Percentiles rank a stretch among this genome's conserved stretches.
Conservation (phyloP, 2,329 filamentous ascomycete species). For the Fusarium subglutinans region DNA sequence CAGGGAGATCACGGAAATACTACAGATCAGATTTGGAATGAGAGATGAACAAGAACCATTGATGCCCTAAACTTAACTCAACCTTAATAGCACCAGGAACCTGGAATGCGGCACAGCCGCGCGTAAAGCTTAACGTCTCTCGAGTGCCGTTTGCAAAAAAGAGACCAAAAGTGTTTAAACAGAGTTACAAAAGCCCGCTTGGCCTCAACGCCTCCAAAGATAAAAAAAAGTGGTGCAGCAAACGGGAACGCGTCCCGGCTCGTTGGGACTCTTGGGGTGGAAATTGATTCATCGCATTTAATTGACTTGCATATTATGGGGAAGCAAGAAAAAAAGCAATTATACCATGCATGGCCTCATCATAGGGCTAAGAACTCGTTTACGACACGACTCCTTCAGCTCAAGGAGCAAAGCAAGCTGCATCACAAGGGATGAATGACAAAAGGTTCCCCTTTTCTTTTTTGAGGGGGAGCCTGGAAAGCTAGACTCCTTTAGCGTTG, state of each 20-base stretch:
- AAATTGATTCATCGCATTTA: slow-evolving; percentile 13
- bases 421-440: neutral
- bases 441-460: slow-evolving; percentile 2
- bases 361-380: slow-evolving; percentile 1
- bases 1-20: slow-evolving; percentile 8
- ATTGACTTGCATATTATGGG: neutral
- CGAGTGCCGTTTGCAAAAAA: slow-evolving; percentile 16
- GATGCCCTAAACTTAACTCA: neutral
- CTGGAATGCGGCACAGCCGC: slow-evolving; percentile 15
- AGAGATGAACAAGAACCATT: neutral
- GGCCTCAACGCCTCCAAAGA: slow-evolving; percentile 5
- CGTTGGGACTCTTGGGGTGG: neutral
- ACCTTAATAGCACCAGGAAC: neutral
- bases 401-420: neutral
- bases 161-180: neutral
- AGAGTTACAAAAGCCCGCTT: neutral
- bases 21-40: slow-evolving; percentile 6
- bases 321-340: slow-evolving; percentile 9
- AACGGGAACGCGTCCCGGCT: slow-evolving; percentile 13
- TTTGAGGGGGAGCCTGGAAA: neutral
- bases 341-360: neutral
- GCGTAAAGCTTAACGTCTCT: neutral
- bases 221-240: slow-evolving; percentile 7
- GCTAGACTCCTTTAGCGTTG: neutral
- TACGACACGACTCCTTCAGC: neutral